Evolutionary conservation across 2,329 filamentous ascomycete genomes (phyloP).

Genomic region (Ophiostoma himal-ulmi): DNA sequence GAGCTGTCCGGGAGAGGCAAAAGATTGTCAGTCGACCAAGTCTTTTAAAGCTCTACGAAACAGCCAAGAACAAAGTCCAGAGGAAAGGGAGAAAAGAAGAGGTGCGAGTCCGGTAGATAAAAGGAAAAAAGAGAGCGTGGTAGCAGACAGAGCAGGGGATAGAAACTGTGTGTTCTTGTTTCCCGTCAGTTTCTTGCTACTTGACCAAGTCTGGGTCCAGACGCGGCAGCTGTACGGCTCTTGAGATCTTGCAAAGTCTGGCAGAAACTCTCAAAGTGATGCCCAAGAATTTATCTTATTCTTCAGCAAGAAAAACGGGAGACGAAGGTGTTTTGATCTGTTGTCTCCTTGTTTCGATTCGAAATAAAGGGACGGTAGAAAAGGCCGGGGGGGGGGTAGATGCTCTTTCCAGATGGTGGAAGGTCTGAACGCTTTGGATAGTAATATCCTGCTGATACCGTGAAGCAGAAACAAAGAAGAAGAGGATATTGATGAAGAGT

Average conservation of each 20-base stretch:
- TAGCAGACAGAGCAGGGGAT: conserved; percentile 11
- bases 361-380: conserved; percentile 17
- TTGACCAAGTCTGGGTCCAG: not conserved
- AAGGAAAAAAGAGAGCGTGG: conserved; percentile 4
- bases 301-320: conserved; percentile 9
- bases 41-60: not conserved
- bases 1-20: not conserved
- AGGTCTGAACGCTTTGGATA: not conserved
- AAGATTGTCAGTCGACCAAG: not conserved
- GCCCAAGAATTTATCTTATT: not conserved
- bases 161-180: not conserved
- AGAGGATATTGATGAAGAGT: not conserved
- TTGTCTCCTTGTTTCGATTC: conserved; percentile 20
- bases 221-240: not conserved
- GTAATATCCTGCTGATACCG: conserved; percentile 13
- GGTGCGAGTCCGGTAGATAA: conserved; percentile 8
- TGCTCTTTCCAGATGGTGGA: conserved; percentile 14
- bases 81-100: not conserved
- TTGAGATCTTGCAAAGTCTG: not conserved
- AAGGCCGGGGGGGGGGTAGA: conserved; percentile 5
- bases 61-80: conserved; percentile 9
- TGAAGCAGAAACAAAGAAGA: conserved; percentile 8
- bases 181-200: conserved; percentile 3
- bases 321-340: conserved; percentile 7
- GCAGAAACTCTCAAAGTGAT: not conserved